Evolutionary conservation across 768 basidiomycete species (phyloP).

Genomic region (Suillus ampliporus): DNA sequence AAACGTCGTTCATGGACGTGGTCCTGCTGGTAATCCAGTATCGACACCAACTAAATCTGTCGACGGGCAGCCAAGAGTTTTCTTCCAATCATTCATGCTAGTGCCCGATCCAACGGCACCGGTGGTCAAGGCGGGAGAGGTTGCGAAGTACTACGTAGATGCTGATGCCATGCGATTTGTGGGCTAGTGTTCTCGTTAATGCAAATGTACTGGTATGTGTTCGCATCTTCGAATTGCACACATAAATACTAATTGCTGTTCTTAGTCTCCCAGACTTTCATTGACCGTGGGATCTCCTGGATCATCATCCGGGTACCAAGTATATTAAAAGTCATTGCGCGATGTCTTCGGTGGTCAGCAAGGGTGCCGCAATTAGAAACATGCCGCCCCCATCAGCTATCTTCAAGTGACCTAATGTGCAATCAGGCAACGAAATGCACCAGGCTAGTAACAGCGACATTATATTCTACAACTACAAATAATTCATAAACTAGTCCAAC

Average conservation of each 20-base stretch:
- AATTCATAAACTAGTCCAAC: background rate
- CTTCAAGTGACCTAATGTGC: background rate
- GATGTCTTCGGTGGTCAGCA: background rate
- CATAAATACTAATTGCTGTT: background rate
- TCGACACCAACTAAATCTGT: conserved; percentile 53
- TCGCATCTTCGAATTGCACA: background rate
- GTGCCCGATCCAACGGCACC: conserved; percentile 74
- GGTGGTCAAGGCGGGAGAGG: conserved; percentile 68
- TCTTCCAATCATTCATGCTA: conserved; percentile 88
- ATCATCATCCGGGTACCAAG: background rate
- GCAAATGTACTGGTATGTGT: background rate
- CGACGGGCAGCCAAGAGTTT: conserved; percentile 83
- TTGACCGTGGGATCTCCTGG: background rate
- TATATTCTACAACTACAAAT: conserved; percentile 14
- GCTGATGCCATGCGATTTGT: conserved; percentile 85
- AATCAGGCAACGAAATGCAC: background rate
- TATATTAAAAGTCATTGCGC: background rate
- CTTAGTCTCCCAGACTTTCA: conserved; percentile 5
- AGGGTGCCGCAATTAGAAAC: background rate
- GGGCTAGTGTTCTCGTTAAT: conserved; percentile 47
- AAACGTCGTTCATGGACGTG: conserved; percentile 72
- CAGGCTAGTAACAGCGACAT: conserved; percentile 3
- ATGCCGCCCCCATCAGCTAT: too few relatives aligned
- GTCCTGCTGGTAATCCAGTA: conserved; percentile 61
- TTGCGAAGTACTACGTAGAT: conserved; percentile 82